These are phyloP conservation scores for Xylariales sp. DNA, from an alignment of 2,329 filamentous ascomycete species.

Conservation along the genomic window DNA sequence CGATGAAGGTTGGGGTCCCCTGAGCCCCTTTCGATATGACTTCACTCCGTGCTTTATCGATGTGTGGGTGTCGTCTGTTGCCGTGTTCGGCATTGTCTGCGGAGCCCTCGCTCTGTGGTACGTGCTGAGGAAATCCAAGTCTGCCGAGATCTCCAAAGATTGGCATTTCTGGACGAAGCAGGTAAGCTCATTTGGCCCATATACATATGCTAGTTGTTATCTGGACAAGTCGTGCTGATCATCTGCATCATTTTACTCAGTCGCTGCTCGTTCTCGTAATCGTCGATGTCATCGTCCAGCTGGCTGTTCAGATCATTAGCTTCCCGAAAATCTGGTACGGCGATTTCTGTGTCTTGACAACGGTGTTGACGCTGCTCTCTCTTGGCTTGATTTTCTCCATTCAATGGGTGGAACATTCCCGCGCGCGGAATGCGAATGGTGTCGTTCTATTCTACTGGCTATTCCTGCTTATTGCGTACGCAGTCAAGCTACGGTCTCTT, in stretches of 20 bases:
- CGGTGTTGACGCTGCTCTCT: constrained; percentile 66
- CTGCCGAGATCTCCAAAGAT: constrained; percentile 68
- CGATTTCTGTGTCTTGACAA: constrained; percentile 85
- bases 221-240: no score
- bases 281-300: constrained; percentile 65
- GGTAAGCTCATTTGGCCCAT: constrained; percentile 55
- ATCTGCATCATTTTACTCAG: no score
- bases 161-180: constrained; percentile 93
- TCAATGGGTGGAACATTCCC: constrained; percentile 82
- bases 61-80: constrained; percentile 76
- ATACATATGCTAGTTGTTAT: not conserved
- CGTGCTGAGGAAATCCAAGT: constrained; percentile 65
- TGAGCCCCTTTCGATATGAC: constrained; percentile 84
- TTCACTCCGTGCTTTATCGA: constrained; percentile 98
- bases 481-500: constrained; percentile 81
- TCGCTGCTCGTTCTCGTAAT: constrained; percentile 63
- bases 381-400: constrained; percentile 70
- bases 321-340: constrained; percentile 67
- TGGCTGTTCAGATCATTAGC: constrained; percentile 68
- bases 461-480: constrained; percentile 72
- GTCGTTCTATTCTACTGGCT: constrained; percentile 92
- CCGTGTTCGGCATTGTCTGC: constrained; percentile 71
- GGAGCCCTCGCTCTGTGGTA: constrained; percentile 78
- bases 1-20: constrained; percentile 88
- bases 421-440: constrained; percentile 79